A percentile compares a stretch with the other conserved stretches of the same genome.
These are phyloP conservation scores for Pythium coloratum DNA, from an alignment of 352 stramenopile species.

Conservation along the genomic window DNA sequence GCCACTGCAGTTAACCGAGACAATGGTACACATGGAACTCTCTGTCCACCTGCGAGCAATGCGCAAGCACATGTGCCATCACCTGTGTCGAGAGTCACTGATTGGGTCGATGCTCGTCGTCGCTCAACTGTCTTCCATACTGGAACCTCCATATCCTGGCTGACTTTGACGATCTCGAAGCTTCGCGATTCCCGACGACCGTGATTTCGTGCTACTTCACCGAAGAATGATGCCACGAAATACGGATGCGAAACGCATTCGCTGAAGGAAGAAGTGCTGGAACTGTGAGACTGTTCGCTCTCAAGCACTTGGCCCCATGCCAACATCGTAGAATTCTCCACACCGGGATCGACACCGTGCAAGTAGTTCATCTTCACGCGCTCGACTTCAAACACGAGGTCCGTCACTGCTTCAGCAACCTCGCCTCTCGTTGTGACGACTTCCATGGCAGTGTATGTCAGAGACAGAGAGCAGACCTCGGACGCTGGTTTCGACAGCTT, in stretches of 20 bases:
- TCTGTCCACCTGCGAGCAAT: constrained; percentile 5
- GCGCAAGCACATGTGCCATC: constrained; percentile 12
- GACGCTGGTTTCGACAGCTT: constrained; percentile 54
- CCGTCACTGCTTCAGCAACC: constrained; percentile 17
- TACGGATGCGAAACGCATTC: constrained; percentile 76
- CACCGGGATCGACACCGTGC: constrained; percentile 4
- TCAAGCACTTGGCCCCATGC: constrained; percentile 25
- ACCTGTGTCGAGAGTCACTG: neutral
- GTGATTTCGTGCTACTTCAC: constrained; percentile 45
- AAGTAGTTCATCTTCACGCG: constrained; percentile 50
- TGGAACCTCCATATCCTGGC: constrained; percentile 55
- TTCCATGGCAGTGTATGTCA: constrained; percentile 60
- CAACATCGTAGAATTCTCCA: constrained; percentile 9
- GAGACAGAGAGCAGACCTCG: constrained; percentile 51
- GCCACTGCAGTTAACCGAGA: constrained; percentile 4
- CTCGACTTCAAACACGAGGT: constrained; percentile 78
- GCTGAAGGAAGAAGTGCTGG: constrained; percentile 28
- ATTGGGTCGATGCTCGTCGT: constrained; percentile 10
- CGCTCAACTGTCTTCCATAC: constrained; percentile 61
- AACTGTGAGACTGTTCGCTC: constrained; percentile 32
- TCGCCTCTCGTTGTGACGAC: constrained; percentile 11
- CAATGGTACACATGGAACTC: constrained; percentile 19
- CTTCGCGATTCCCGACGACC: constrained; percentile 53
- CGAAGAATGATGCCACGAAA: constrained; percentile 72
- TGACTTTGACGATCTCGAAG: constrained; percentile 74